These are phyloP conservation scores for Coelastrella sp. DNA, from an alignment of 139 green algal genomes.

Conservation along the genomic window DNA sequence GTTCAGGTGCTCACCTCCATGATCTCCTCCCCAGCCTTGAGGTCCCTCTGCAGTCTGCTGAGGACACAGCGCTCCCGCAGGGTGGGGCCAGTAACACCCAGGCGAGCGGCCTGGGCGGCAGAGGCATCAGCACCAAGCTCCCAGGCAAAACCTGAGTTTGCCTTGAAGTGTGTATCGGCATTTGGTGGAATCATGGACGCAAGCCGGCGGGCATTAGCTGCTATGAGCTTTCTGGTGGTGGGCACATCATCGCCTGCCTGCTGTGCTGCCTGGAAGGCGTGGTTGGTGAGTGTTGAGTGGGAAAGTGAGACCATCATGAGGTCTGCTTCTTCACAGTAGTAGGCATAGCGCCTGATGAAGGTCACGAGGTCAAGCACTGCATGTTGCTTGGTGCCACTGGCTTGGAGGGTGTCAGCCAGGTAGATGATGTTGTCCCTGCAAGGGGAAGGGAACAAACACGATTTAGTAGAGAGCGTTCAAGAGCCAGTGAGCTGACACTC, in stretches of 20 bases:
- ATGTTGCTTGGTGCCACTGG: neutral
- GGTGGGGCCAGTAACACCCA: neutral
- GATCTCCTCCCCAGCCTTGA: neutral
- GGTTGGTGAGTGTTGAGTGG: conserved; percentile 5
- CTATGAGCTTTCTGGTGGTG: neutral
- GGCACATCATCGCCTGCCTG: neutral
- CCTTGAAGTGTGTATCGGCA: neutral
- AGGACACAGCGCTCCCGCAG: neutral
- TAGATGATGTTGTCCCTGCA: conserved; percentile 5
- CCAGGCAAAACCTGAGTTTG: conserved; percentile 6
- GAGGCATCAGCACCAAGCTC: neutral
- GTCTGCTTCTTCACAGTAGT: conserved; percentile 4
- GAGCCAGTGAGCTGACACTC: too few species aligned
- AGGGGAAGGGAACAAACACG: neutral
- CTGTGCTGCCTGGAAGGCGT: neutral
- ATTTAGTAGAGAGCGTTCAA: neutral
- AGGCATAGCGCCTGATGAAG: neutral
- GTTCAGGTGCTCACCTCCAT: neutral
- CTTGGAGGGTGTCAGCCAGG: neutral
- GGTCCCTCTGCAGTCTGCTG: neutral
- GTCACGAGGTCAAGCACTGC: neutral
- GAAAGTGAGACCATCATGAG: conserved; percentile 5
- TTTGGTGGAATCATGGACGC: neutral
- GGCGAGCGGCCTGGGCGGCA: neutral
- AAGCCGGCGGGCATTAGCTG: neutral